A percentile compares a stretch with the other conserved stretches of the same genome.
phyloP scores from a whole-genome alignment of 192 early-diverging fungal genomes.

The Entophlyctis luteolus region DNA sequence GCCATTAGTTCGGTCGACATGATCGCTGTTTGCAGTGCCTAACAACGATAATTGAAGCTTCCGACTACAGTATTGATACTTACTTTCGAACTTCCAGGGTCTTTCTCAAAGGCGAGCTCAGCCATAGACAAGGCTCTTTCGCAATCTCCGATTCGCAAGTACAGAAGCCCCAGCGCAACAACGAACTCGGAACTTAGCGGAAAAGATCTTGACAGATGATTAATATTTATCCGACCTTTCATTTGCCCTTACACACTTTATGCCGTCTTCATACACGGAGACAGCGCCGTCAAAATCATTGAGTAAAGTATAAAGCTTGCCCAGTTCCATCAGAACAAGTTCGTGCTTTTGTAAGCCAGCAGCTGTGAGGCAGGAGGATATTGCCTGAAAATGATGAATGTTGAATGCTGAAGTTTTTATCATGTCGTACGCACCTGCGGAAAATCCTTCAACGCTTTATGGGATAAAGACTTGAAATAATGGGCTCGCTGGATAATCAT shows the following conservation, averaged over 20 bases:
- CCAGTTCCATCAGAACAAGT: background rate
- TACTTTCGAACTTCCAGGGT: background rate
- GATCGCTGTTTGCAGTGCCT: too few species aligned
- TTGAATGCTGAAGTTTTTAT: too few species aligned
- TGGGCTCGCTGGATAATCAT: too few species aligned
- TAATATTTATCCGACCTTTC: too few species aligned
- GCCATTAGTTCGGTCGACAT: too few species aligned
- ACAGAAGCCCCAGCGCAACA: background rate
- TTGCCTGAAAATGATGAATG: too few species aligned
- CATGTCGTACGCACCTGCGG: too few species aligned
- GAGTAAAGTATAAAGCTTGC: background rate
- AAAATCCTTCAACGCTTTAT: too few species aligned
- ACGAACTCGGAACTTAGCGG: background rate
- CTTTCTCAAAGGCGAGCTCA: background rate
- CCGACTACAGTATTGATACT: background rate
- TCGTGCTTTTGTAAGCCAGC: background rate
- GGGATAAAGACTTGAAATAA: too few species aligned
- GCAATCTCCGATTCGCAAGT: background rate
- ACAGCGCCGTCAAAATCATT: background rate
- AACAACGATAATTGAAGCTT: too few species aligned
- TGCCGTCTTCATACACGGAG: background rate
- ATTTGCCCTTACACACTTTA: background rate
- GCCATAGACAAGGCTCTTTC: background rate
- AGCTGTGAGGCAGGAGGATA: background rate
- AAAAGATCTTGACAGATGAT: background rate